These are phyloP conservation scores for Mortierella sp. DNA, from an alignment of 371 early-diverging fungal genomes.

Conservation along the genomic window DNA sequence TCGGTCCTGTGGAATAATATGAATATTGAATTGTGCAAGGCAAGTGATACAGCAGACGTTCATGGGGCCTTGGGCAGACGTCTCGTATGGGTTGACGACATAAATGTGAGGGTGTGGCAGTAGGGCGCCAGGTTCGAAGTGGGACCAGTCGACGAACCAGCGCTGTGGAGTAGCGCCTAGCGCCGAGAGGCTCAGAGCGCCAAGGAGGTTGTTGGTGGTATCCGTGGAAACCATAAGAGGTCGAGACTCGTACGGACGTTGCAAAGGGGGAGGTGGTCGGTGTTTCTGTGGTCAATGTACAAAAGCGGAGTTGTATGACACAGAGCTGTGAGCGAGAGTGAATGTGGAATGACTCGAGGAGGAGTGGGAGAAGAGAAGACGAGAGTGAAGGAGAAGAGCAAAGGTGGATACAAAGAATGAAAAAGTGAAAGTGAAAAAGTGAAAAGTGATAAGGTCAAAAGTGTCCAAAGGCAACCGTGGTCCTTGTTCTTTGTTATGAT, in stretches of 20 bases:
- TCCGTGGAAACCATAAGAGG: no score
- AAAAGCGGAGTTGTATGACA: no score
- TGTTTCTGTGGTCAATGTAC: not conserved
- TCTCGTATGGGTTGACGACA: conserved; percentile 17
- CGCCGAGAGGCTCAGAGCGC: conserved; percentile 13
- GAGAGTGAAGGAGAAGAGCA: not conserved
- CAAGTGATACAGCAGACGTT: conserved; percentile 30
- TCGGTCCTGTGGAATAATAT: not conserved
- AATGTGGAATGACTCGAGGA: not conserved
- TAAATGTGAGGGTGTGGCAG: conserved; percentile 34
- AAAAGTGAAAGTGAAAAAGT: not conserved
- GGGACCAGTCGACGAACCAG: conserved; percentile 34
- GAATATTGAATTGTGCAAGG: conserved; percentile 27
- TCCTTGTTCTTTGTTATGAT: no score
- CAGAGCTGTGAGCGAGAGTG: not conserved
- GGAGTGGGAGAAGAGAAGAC: not conserved
- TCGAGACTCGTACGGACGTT: not conserved
- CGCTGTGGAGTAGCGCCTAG: conserved; percentile 32
- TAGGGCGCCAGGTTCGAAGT: conserved; percentile 26
- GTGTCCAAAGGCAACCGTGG: no score
- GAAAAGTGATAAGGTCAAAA: no score
- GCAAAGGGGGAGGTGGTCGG: not conserved
- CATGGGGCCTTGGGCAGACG: not conserved
- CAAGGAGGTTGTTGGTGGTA: not conserved
- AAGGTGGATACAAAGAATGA: not conserved